Conservation (phyloP, 306 rosid species). For the Herpetospermum pedunculosum region DNA sequence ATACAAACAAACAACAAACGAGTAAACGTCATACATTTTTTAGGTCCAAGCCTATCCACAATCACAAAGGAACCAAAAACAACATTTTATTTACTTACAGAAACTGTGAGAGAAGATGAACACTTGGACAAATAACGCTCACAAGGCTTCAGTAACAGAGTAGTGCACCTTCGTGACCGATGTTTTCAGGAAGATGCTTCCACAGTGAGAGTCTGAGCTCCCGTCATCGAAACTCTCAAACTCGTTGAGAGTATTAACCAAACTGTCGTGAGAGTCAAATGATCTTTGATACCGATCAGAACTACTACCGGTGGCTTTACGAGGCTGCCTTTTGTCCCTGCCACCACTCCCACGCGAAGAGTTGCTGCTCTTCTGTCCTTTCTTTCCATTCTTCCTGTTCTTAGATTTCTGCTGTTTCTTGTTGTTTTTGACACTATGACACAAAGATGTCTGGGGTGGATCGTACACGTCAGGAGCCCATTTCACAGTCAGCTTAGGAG, state of each 20-base stretch:
- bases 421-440: conserved; percentile 35
- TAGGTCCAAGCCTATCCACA: neutral
- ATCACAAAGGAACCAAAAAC: neutral
- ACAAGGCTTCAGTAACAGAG: conserved; percentile 57
- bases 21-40: neutral
- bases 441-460: conserved; percentile 46
- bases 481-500: conserved; percentile 38
- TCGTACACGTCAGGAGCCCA: conserved; percentile 94
- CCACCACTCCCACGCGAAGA: conserved; percentile 38
- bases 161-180: conserved; percentile 43
- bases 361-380: conserved; percentile 39
- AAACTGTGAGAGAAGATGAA: neutral
- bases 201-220: conserved; percentile 40
- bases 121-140: conserved; percentile 16
- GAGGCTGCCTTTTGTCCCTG: conserved; percentile 51
- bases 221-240: conserved; percentile 26
- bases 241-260: conserved; percentile 12
- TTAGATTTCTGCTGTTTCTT: conserved; percentile 61
- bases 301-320: conserved; percentile 24
- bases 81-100: conserved; percentile 28
- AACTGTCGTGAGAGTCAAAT: conserved; percentile 13
- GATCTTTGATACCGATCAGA: conserved; percentile 24
- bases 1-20: neutral
- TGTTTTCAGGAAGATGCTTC: conserved; percentile 37
- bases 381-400: conserved; percentile 58